These are phyloP conservation scores for Ustilago nuda DNA, from an alignment of 1,284 basidiomycete genomes.

Conservation along the genomic window DNA sequence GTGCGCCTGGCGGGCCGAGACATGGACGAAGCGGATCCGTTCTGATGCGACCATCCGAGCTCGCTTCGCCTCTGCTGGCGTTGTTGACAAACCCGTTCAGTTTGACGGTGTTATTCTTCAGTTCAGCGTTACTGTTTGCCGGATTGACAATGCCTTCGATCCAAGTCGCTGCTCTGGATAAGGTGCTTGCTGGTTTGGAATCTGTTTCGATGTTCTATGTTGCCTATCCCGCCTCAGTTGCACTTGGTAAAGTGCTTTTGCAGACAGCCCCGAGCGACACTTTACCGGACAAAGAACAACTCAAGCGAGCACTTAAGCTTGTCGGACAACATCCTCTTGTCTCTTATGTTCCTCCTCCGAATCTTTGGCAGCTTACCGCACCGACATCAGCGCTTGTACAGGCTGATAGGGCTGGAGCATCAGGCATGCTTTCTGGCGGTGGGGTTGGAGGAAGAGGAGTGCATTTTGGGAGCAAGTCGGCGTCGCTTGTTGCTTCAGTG, in stretches of 20 bases:
- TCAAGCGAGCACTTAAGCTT: constrained; percentile 48
- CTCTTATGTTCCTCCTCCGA: constrained; percentile 50
- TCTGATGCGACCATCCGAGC: constrained; percentile 52
- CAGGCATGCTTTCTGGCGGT: constrained; percentile 40
- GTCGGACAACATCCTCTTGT: constrained; percentile 64
- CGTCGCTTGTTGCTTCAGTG: constrained; percentile 61
- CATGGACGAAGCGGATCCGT: constrained; percentile 56
- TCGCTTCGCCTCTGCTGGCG: constrained; percentile 49
- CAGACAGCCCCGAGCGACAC: constrained; percentile 58
- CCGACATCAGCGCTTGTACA: constrained; percentile 54
- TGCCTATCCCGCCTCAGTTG: constrained; percentile 60
- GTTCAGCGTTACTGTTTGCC: constrained; percentile 53
- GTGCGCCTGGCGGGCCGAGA: constrained; percentile 28
- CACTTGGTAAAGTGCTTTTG: constrained; percentile 63
- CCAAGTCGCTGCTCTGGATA: constrained; percentile 66
- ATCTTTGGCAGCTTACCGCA: constrained; percentile 67
- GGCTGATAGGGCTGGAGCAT: constrained; percentile 26
- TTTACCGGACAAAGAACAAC: constrained; percentile 39
- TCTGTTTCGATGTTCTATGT: constrained; percentile 65
- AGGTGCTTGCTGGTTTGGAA: constrained; percentile 66
- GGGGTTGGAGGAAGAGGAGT: constrained; percentile 23
- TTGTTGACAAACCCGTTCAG: constrained; percentile 66
- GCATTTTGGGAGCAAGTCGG: constrained; percentile 55
- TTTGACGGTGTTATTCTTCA: constrained; percentile 66
- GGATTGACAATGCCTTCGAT: constrained; percentile 58